Conservation (phyloP, 2,329 filamentous ascomycete species). For the Beauveria sp. region DNA sequence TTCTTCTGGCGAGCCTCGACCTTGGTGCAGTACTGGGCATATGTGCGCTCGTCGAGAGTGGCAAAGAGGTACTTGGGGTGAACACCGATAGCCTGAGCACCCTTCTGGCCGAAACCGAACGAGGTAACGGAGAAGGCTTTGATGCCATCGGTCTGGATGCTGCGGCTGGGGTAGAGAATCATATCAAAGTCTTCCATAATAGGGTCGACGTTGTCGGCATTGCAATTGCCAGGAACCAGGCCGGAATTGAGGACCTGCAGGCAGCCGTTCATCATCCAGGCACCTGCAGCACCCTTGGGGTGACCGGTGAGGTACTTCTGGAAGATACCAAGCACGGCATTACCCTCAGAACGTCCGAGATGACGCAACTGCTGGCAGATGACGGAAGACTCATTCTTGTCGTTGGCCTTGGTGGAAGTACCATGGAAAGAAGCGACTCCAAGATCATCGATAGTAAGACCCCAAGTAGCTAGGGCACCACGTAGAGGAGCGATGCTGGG, state of each 20-base stretch:
- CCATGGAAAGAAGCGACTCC: conserved; percentile 97
- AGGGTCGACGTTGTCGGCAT: conserved; percentile 94
- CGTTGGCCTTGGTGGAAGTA: conserved; percentile 95
- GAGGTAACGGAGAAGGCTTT: conserved; percentile 99
- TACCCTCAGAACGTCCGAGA: conserved; percentile 91
- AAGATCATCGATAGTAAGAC: conserved; percentile 92
- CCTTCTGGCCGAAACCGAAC: conserved; percentile 99
- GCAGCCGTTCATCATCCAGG: conserved; percentile 99
- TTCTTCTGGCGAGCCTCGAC: conserved; percentile 94
- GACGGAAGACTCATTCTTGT: conserved; percentile 98
- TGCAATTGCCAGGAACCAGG: conserved; percentile 92
- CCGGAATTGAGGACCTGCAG: conserved; percentile 91
- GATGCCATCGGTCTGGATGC: conserved; percentile 93
- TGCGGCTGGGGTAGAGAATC: conserved; percentile 92
- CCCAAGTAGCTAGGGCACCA: conserved; percentile 94
- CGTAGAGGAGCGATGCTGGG: conserved; percentile 88
- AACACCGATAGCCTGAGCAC: conserved; percentile 91
- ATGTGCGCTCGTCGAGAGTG: conserved; percentile 81
- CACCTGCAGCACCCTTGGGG: conserved; percentile 97
- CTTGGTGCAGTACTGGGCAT: conserved; percentile 75
- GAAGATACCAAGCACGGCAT: conserved; percentile 93
- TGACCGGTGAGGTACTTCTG: conserved; percentile 99
- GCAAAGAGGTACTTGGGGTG: conserved; percentile 95
- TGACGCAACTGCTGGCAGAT: conserved; percentile 95
- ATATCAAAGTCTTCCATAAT: conserved; percentile 97